Evolutionary conservation across 2,329 filamentous ascomycete genomes (phyloP), one percentile per base, ranked within the genome.

Genomic region (Sarocladium oryzae): DNA sequence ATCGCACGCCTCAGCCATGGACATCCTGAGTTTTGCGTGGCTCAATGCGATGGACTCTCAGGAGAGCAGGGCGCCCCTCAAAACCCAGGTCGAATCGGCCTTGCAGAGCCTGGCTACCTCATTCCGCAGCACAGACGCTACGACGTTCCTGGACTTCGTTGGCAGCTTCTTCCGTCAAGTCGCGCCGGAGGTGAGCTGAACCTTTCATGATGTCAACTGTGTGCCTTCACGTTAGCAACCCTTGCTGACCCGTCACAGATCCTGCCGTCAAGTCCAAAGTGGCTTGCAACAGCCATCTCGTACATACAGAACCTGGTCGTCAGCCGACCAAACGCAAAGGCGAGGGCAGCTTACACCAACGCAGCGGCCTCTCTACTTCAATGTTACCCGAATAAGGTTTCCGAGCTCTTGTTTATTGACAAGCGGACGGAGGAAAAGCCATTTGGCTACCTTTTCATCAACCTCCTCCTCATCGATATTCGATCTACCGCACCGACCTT

Each of bases 381-480:
- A 53, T 64, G 67, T 2, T 85, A 81, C 56, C 78, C 78, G 2
- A 56, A 61, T 1, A 62, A 66, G 3, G 71, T 71, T 2, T 66
- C 77, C 0, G 59, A 61, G 8, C 61, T 80, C 2, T 66, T 87
- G 2, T 86, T 86, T 65, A 66, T 69, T 7, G 68, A 75, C 51
- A 26, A 49, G 10, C 18, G 33, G 10, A 62, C 63, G 23, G 61
- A 67, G 2, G 69, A 73, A 30, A 82, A 78, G 54, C 76, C 81
- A 0, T 78, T 81, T 54, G 76, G 79, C 1, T 85, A 82, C 58
- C 68, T 86, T 3, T 74, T 87, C 52, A 64, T 86, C 51, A 84
- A 78, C 56, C 74, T 86, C n/a, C 61, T 86, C 6, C 73, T 86
- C 30, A 79, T 86, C 52, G 84, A 88, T 60, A 71, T 87, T 23